Percentiles rank a stretch among this genome's conserved stretches.
These are phyloP conservation scores for Pyropia yezoensis DNA, from an alignment of 23 red algal species.

Conservation along the genomic window DNA sequence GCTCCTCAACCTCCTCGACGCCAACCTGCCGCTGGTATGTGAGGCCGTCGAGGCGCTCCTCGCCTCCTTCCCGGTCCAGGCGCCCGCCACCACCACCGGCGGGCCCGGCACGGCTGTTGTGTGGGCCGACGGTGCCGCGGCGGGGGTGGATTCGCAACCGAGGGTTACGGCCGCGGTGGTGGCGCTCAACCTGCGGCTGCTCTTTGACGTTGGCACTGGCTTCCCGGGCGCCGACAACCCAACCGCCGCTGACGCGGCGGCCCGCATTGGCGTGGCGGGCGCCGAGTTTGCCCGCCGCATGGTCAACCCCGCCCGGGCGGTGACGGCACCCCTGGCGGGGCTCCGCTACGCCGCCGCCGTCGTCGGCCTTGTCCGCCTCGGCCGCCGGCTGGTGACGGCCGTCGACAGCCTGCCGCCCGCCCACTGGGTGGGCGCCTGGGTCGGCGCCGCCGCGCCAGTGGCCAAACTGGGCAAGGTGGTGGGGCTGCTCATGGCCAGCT, in stretches of 20 bases:
- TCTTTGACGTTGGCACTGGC: slow-evolving; percentile 30
- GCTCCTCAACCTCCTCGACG: slow-evolving; percentile 39
- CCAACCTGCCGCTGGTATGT: slow-evolving; percentile 25
- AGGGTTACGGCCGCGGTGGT: slow-evolving; percentile 25
- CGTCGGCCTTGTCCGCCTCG: slow-evolving; percentile 50
- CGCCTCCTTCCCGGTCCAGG: too few relatives aligned
- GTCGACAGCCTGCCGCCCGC: slow-evolving; percentile 19
- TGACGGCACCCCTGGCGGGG: slow-evolving; percentile 37
- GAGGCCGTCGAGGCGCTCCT: slow-evolving; percentile 19
- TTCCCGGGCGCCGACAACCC: slow-evolving; percentile 2
- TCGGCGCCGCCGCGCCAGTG: slow-evolving; percentile 74
- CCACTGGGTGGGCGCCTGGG: slow-evolving; percentile 86
- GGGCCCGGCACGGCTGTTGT: not conserved
- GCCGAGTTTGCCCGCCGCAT: slow-evolving; percentile 81
- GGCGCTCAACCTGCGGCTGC: slow-evolving; percentile 61
- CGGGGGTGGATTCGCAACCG: not conserved
- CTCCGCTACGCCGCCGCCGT: slow-evolving; percentile 56
- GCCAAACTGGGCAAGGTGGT: slow-evolving; percentile 91
- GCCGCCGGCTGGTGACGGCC: slow-evolving; percentile 33
- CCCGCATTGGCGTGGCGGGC: slow-evolving; percentile 63
- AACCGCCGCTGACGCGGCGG: slow-evolving; percentile 3
- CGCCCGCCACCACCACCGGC: slow-evolving; percentile 1
- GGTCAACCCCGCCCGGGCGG: slow-evolving; percentile 67
- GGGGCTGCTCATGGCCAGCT: slow-evolving; percentile 91
- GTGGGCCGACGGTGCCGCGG: not conserved